A percentile compares a stretch with the other conserved stretches of the same genome.
Evolutionary conservation across 805 yeast genomes (phyloP).

Genomic region (Kuraishia capsulata): DNA sequence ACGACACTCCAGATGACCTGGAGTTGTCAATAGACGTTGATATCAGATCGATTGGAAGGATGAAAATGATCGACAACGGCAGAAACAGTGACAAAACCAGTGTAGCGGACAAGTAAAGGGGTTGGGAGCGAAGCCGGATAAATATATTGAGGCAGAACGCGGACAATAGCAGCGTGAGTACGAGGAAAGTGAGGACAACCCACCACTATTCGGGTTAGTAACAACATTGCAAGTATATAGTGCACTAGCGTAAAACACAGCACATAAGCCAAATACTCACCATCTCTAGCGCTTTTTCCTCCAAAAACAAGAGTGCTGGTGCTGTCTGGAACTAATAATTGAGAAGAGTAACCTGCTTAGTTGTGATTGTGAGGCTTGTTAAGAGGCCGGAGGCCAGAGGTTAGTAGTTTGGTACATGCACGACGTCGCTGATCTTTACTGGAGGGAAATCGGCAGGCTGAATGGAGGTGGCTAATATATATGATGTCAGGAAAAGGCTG

Average conservation of each 20-base stretch:
- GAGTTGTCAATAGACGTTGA: constrained; percentile 30
- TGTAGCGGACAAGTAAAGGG: constrained; percentile 34
- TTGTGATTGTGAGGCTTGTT: too few species aligned
- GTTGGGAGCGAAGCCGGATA: constrained; percentile 23
- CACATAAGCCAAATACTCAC: background rate
- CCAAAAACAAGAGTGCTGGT: background rate
- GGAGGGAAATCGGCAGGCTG: too few species aligned
- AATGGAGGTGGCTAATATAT: too few species aligned
- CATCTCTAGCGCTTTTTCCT: background rate
- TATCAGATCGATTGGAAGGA: constrained; percentile 69
- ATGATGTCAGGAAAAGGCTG: too few species aligned
- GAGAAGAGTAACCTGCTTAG: too few species aligned
- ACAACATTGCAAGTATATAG: background rate
- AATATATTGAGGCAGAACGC: constrained; percentile 25
- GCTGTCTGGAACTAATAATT: too few species aligned
- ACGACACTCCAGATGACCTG: too few species aligned
- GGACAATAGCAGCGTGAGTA: constrained; percentile 20
- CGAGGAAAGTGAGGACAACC: constrained; percentile 14
- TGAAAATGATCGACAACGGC: constrained; percentile 65
- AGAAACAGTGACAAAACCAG: constrained; percentile 55
- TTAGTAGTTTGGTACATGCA: too few species aligned
- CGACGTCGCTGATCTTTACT: too few species aligned
- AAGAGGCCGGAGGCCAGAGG: too few species aligned
- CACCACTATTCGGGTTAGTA: too few species aligned
- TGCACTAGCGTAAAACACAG: background rate